Percentiles rank a stretch among this genome's conserved stretches.
phyloP scores from a whole-genome alignment of 805 yeast species.

The Candida quercuum region DNA sequence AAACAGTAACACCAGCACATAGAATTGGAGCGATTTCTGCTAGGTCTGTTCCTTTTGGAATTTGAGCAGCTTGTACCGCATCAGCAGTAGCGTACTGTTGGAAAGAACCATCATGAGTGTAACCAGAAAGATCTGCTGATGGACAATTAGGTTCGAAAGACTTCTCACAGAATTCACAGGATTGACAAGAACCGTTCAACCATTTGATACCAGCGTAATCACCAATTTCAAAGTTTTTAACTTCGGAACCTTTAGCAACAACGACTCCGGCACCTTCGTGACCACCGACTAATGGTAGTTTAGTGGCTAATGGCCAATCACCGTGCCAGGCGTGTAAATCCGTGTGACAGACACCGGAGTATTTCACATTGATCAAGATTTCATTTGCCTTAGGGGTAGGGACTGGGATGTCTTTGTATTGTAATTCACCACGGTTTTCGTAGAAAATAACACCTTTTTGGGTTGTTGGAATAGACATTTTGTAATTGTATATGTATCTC shows the following conservation, averaged over 20 bases:
- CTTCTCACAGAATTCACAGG: constrained; percentile 56
- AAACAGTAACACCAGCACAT: constrained; percentile 78
- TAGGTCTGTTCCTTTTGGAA: constrained; percentile 48
- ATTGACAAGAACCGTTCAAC: constrained; percentile 61
- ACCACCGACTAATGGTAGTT: constrained; percentile 62
- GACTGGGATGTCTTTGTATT: constrained; percentile 44
- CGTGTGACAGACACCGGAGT: constrained; percentile 65
- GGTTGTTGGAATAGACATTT: constrained; percentile 35
- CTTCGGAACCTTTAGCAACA: constrained; percentile 54
- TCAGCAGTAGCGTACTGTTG: constrained; percentile 61
- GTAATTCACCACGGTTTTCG: constrained; percentile 39
- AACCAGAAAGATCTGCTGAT: constrained; percentile 63
- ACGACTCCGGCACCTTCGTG: constrained; percentile 72
- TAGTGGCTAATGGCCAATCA: constrained; percentile 52
- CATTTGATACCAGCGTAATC: constrained; percentile 65
- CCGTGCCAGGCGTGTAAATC: constrained; percentile 53
- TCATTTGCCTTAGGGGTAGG: constrained; percentile 52
- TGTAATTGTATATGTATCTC: no score
- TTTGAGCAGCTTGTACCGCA: constrained; percentile 55
- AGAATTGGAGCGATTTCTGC: constrained; percentile 54
- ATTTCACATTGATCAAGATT: constrained; percentile 48
- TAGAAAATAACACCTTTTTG: constrained; percentile 49
- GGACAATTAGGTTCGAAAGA: constrained; percentile 61
- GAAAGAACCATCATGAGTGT: constrained; percentile 80
- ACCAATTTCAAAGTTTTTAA: constrained; percentile 53